These are phyloP conservation scores for Grosmannia serpens DNA, from an alignment of 2,329 filamentous ascomycete species.

Conservation along the genomic window DNA sequence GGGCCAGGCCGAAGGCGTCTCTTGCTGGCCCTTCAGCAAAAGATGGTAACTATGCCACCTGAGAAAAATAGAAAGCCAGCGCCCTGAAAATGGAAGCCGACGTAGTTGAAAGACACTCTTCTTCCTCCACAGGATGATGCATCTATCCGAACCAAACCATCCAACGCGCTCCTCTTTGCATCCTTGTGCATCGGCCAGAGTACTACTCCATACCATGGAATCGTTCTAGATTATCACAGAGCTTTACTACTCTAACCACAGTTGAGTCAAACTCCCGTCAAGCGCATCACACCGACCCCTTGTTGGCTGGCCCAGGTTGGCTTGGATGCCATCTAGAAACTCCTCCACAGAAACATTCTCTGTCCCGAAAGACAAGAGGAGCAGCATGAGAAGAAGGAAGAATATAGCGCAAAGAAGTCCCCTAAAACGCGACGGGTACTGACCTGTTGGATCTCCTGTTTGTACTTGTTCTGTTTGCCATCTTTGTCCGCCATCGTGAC, in stretches of 20 bases:
- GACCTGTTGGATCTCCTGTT: constrained; percentile 97
- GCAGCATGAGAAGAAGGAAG: background rate
- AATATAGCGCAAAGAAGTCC: background rate
- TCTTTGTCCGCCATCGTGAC: constrained; percentile 59
- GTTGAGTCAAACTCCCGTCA: background rate
- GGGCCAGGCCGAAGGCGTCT: background rate
- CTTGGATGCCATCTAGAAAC: background rate
- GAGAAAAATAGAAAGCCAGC: background rate
- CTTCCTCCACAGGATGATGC: background rate
- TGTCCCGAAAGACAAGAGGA: background rate
- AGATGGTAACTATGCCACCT: background rate
- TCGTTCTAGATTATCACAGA: too few relatives aligned
- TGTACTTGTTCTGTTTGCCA: constrained; percentile 67
- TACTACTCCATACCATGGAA: background rate
- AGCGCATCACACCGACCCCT: background rate
- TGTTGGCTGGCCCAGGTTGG: background rate
- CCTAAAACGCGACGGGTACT: background rate
- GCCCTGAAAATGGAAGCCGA: background rate
- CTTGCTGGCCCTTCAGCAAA: background rate
- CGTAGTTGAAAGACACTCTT: background rate
- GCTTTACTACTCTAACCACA: background rate
- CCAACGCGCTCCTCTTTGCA: background rate
- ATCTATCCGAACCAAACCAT: background rate
- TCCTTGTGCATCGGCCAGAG: background rate
- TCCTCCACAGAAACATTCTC: background rate